A percentile compares a stretch with the other conserved stretches of the same genome.
Conservation (phyloP, 768 basidiomycete species). For the Rhizopogon salebrosus region DNA sequence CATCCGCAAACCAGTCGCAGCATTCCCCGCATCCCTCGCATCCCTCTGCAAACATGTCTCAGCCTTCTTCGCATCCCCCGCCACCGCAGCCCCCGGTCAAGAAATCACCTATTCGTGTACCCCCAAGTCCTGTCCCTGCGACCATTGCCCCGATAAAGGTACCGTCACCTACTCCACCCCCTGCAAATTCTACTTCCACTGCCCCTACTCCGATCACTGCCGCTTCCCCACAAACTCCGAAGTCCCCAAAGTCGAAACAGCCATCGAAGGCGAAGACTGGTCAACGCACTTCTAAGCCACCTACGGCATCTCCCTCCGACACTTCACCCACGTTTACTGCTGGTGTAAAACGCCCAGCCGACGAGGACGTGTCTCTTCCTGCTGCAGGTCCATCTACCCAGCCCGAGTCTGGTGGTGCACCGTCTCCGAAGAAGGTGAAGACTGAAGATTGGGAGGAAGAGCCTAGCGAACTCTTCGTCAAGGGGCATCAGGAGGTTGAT, state of each 20-base stretch:
- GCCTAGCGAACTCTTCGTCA: conserved; percentile 43
- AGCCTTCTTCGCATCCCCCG: conserved; percentile 6
- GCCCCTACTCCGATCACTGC: conserved; percentile 35
- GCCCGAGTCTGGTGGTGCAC: conserved; percentile 37
- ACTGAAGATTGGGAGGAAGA: conserved; percentile 62
- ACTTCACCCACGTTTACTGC: conserved; percentile 17
- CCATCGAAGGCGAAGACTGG: conserved; percentile 39
- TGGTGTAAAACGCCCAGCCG: conserved; percentile 30
- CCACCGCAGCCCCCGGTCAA: conserved; percentile 14
- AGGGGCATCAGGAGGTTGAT: conserved; percentile 34
- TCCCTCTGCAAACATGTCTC: conserved; percentile 3
- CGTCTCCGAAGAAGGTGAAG: conserved; percentile 69
- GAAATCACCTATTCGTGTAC: conserved; percentile 7
- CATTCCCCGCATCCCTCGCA: conserved; percentile 12
- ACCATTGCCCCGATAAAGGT: conserved; percentile 3
- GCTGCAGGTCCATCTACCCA: conserved; percentile 27
- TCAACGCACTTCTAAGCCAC: conserved; percentile 25
- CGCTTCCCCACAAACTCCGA: conserved; percentile 61
- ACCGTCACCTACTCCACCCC: conserved; percentile 40
- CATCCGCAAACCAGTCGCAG: conserved; percentile 23
- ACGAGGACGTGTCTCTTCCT: conserved; percentile 27
- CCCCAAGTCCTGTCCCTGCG: conserved; percentile 20
- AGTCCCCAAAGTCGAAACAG: conserved; percentile 62
- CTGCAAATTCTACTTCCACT: conserved; percentile 46
- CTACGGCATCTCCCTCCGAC: conserved; percentile 32